Conservation (phyloP, 371 early-diverging fungal genomes). For the Rhizomucor pusillus region DNA sequence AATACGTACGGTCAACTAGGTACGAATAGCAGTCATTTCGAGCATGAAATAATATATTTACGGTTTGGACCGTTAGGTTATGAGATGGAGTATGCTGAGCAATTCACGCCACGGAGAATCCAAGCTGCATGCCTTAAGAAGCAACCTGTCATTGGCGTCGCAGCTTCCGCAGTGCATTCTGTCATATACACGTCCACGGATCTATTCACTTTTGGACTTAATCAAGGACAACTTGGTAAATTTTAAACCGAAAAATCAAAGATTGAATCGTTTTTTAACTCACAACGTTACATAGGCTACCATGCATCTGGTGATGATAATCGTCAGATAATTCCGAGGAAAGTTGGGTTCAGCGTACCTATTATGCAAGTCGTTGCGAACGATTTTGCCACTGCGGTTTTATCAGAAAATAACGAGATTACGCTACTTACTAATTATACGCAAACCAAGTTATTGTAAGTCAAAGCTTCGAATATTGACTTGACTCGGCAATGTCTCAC, state of each 20-base stretch:
- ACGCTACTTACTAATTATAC: conserved; percentile 45
- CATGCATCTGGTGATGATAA: conserved; percentile 43
- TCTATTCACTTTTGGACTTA: conserved; percentile 73
- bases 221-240: conserved; percentile 76
- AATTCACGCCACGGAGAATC: conserved; percentile 58
- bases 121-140: conserved; percentile 52
- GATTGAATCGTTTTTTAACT: background rate
- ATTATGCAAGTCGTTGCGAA: conserved; percentile 55
- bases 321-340: conserved; percentile 45
- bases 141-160: conserved; percentile 57
- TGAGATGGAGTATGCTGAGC: conserved; percentile 43
- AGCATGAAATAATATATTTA: background rate
- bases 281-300: conserved; percentile 30
- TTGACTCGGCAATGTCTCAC: no score
- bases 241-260: background rate
- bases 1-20: conserved; percentile 70
- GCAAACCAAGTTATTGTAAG: conserved; percentile 47
- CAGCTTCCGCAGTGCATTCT: conserved; percentile 72
- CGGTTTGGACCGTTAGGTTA: conserved; percentile 32
- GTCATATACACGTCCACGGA: conserved; percentile 56
- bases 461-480: no score
- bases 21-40: conserved; percentile 8
- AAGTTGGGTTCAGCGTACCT: conserved; percentile 43
- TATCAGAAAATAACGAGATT: conserved; percentile 45
- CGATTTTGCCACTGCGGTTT: conserved; percentile 55